Evolutionary conservation across 1,284 basidiomycete species (phyloP).

Genomic region (Cryptococcus sp.): DNA sequence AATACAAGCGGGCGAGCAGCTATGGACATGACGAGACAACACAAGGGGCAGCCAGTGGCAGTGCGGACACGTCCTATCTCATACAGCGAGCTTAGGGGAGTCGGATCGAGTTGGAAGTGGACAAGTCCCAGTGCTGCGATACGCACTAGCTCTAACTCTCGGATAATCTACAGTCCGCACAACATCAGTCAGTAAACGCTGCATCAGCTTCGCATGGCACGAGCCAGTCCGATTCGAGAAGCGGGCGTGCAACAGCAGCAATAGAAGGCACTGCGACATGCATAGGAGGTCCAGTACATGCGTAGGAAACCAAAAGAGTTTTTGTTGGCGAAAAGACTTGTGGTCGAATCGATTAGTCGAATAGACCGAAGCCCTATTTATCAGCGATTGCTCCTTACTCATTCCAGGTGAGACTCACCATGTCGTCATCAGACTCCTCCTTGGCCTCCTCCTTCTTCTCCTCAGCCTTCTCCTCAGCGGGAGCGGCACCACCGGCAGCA

Average conservation of each 20-base stretch:
- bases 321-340: background rate
- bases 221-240: no score
- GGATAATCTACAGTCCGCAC: no score
- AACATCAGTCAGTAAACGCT: no score
- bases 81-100: no score
- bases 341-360: slow-evolving; percentile 58
- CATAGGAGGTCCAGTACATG: background rate
- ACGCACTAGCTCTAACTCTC: no score
- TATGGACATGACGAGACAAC: no score
- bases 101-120: no score
- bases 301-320: background rate
- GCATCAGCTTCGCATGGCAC: no score
- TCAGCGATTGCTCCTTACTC: background rate
- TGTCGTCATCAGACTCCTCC: slow-evolving; percentile 76
- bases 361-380: slow-evolving; percentile 69
- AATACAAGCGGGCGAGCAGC: no score
- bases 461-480: slow-evolving; percentile 59
- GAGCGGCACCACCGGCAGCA: slow-evolving; percentile 56
- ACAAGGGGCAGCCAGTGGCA: no score
- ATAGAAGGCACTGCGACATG: background rate
- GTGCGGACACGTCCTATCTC: no score
- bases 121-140: no score
- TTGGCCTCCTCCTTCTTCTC: slow-evolving; percentile 80
- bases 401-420: slow-evolving; percentile 57
- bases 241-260: background rate